Conservation (phyloP, 257 asterid genomes). For the Przewalskia tangutica region DNA sequence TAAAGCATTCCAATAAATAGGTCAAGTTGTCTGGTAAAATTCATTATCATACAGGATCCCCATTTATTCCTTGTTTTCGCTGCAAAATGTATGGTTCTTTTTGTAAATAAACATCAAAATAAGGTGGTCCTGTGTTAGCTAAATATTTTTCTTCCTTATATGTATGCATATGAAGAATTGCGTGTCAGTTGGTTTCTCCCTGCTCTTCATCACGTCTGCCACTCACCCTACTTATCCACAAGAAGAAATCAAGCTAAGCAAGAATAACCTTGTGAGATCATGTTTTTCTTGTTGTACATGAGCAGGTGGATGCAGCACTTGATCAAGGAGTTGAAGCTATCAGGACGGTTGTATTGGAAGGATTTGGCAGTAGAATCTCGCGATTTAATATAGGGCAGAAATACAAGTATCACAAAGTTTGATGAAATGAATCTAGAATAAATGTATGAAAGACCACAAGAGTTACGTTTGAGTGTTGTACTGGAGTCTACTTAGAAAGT, state of each 20-base stretch:
- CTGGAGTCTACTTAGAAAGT: not conserved
- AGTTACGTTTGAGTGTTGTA: not conserved
- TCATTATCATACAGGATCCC: not conserved
- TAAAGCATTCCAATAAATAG: not conserved
- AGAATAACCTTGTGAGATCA: not conserved
- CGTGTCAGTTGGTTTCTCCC: not conserved
- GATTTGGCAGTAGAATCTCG: constrained; percentile 55
- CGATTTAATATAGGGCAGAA: constrained; percentile 94
- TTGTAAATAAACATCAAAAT: not conserved
- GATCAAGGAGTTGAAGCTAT: constrained; percentile 82
- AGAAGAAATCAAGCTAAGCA: not conserved
- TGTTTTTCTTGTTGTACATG: not conserved
- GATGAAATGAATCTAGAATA: constrained; percentile 8
- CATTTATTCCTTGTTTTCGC: not conserved
- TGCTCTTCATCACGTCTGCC: not conserved
- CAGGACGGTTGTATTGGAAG: constrained; percentile 58
- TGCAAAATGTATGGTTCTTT: not conserved
- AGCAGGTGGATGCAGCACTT: constrained; percentile 71
- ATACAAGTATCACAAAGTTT: constrained; percentile 72
- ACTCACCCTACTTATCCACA: not conserved
- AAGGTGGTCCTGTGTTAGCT: not conserved
- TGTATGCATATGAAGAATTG: not conserved
- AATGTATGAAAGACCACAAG: not conserved
- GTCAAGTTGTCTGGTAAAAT: not conserved
- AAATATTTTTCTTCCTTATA: not conserved